Percentiles rank a stretch among this genome's conserved stretches.
Evolutionary conservation across 2,329 filamentous ascomycete species (phyloP).

Genomic region (Calcarisporium arbuscula): DNA sequence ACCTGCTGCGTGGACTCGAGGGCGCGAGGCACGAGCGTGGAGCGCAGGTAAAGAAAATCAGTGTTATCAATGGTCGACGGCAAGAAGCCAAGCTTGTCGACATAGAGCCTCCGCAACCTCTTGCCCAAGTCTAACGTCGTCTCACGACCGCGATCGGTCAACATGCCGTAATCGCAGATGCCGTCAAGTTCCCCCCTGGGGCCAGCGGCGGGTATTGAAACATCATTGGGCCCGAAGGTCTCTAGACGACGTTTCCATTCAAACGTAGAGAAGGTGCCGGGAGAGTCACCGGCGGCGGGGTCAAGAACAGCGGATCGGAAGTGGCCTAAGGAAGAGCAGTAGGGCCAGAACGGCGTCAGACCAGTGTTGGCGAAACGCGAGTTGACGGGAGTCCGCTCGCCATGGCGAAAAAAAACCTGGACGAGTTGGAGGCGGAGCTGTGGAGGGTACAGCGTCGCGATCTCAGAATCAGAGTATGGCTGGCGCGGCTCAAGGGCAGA

Average conservation of each 20-base stretch:
- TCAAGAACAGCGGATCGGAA: slow-evolving; percentile 51
- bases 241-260: slow-evolving; percentile 72
- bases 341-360: slow-evolving; percentile 73
- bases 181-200: slow-evolving; percentile 65
- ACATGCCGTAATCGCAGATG: slow-evolving; percentile 72
- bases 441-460: slow-evolving; percentile 73
- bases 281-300: slow-evolving; percentile 26
- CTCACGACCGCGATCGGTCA: slow-evolving; percentile 68
- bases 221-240: slow-evolving; percentile 66
- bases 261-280: slow-evolving; percentile 34
- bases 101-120: slow-evolving; percentile 64
- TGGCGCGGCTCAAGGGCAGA: slow-evolving; percentile 67
- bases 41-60: slow-evolving; percentile 64
- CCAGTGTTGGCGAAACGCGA: slow-evolving; percentile 80
- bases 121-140: slow-evolving; percentile 65
- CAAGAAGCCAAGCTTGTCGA: slow-evolving; percentile 68
- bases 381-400: slow-evolving; percentile 76
- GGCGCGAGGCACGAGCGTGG: slow-evolving; percentile 69
- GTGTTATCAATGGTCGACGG: slow-evolving; percentile 49
- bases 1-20: slow-evolving; percentile 72
- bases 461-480: slow-evolving; percentile 75
- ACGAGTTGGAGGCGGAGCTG: slow-evolving; percentile 79
- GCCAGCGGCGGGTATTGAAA: slow-evolving; percentile 63
- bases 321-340: slow-evolving; percentile 71
- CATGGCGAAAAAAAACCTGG: slow-evolving; percentile 77